These are phyloP conservation scores for Leavenworthia alabamica DNA, from an alignment of 345 rosid genomes.

Conservation along the genomic window DNA sequence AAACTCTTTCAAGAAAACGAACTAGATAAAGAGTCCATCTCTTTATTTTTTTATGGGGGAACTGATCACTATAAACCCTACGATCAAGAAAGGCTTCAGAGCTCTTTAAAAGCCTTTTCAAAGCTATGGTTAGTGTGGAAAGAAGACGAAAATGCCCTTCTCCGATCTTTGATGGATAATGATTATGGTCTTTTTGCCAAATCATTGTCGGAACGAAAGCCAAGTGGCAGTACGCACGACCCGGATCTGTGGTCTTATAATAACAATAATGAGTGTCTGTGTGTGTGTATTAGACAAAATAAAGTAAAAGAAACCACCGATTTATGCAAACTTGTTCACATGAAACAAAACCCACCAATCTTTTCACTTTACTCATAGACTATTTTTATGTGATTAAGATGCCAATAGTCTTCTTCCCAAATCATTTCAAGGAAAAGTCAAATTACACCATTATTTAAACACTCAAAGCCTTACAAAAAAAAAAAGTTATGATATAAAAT, in stretches of 20 bases:
- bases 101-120: background rate
- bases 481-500: background rate
- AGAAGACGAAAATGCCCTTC: background rate
- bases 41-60: background rate
- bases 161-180: background rate
- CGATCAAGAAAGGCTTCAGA: slow-evolving; percentile 6
- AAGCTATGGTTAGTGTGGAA: background rate
- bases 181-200: slow-evolving; percentile 31
- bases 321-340: slow-evolving; percentile 18
- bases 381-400: background rate
- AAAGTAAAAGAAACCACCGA: slow-evolving; percentile 5
- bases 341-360: slow-evolving; percentile 21
- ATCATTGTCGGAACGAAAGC: slow-evolving; percentile 11
- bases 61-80: background rate
- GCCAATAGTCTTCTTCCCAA: slow-evolving; percentile 5
- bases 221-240: slow-evolving; percentile 40
- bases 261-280: background rate
- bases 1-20: background rate
- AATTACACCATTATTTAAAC: background rate
- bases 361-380: slow-evolving; percentile 5
- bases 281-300: background rate
- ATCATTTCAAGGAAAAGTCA: slow-evolving; percentile 7
- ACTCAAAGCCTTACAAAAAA: background rate
- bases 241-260: background rate
- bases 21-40: background rate